These are phyloP conservation scores for Bruguiera hainesii DNA, from an alignment of 441 rosid genomes.

Conservation along the genomic window DNA sequence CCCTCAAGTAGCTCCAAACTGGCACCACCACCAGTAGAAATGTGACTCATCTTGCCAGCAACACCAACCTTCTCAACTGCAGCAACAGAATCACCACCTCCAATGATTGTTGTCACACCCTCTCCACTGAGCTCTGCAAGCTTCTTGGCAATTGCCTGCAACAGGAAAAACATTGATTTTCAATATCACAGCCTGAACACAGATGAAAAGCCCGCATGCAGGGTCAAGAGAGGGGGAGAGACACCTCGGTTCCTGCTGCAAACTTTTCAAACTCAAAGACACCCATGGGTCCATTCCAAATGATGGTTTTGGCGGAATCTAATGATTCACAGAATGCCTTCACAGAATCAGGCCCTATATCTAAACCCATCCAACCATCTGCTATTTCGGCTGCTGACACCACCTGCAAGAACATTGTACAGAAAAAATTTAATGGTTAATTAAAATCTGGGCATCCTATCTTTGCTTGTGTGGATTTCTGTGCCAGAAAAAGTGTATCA, in stretches of 20 bases:
- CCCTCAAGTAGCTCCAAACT: conserved; percentile 96
- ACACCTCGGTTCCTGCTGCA: conserved; percentile 87
- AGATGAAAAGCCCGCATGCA: neutral
- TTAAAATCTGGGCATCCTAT: neutral
- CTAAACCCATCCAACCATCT: conserved; percentile 98
- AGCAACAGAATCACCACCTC: conserved; percentile 97
- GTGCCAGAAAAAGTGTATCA: too few relatives aligned
- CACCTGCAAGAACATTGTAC: conserved; percentile 41
- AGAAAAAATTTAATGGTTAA: conserved; percentile 3
- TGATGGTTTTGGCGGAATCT: conserved; percentile 72
- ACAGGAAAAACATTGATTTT: neutral
- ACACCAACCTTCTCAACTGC: conserved; percentile 88
- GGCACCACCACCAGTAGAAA: conserved; percentile 95
- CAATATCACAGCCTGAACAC: neutral
- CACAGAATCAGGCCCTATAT: conserved; percentile 85
- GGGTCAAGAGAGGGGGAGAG: neutral
- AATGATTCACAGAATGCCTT: conserved; percentile 65
- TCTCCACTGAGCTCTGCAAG: conserved; percentile 75
- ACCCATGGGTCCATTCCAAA: conserved; percentile 99
- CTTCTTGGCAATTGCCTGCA: conserved; percentile 69
- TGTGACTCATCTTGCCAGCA: conserved; percentile 91
- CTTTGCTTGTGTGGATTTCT: too few relatives aligned
- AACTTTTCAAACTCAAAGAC: conserved; percentile 90
- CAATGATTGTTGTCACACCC: conserved; percentile 89
- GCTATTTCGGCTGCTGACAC: conserved; percentile 78